Evolutionary conservation across 768 basidiomycete species (phyloP).

Genomic region (Agaricus subrufescens): DNA sequence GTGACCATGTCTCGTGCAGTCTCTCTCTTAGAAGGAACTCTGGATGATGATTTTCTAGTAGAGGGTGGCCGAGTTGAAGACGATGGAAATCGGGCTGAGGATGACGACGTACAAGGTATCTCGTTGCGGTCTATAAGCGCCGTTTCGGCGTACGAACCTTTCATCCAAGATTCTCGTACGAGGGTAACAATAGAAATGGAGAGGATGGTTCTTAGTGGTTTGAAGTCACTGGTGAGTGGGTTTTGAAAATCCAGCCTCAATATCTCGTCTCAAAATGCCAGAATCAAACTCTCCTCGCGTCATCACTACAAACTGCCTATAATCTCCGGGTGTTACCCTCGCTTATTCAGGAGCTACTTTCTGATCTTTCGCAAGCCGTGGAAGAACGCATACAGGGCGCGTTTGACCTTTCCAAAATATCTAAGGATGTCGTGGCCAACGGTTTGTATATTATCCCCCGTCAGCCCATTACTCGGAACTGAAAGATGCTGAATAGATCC

Average conservation of each 20-base stretch:
- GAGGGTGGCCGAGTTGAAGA: not conserved
- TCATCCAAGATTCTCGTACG: conserved; percentile 65
- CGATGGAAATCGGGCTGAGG: not conserved
- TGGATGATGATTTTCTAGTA: conserved; percentile 10
- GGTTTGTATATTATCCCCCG: conserved; percentile 37
- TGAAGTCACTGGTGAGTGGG: conserved; percentile 64
- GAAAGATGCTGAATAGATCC: not conserved
- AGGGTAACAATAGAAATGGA: conserved; percentile 87
- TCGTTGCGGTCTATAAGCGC: conserved; percentile 72
- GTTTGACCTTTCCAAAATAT: conserved; percentile 85
- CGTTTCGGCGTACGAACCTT: conserved; percentile 63
- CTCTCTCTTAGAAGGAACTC: conserved; percentile 43
- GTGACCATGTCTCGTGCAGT: conserved; percentile 28
- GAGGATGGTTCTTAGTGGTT: conserved; percentile 77
- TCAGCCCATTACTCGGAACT: not conserved
- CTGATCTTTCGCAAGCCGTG: conserved; percentile 78
- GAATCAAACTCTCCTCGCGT: conserved; percentile 90
- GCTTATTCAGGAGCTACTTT: conserved; percentile 73
- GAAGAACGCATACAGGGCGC: conserved; percentile 75
- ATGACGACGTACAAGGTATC: conserved; percentile 23
- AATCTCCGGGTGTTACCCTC: conserved; percentile 84
- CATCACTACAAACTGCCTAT: conserved; percentile 92
- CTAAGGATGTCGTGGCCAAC: conserved; percentile 78
- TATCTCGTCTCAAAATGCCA: conserved; percentile 23
- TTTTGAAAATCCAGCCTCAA: not conserved